Conservation (phyloP, 768 basidiomycete genomes). For the Exidia glandulosa region DNA sequence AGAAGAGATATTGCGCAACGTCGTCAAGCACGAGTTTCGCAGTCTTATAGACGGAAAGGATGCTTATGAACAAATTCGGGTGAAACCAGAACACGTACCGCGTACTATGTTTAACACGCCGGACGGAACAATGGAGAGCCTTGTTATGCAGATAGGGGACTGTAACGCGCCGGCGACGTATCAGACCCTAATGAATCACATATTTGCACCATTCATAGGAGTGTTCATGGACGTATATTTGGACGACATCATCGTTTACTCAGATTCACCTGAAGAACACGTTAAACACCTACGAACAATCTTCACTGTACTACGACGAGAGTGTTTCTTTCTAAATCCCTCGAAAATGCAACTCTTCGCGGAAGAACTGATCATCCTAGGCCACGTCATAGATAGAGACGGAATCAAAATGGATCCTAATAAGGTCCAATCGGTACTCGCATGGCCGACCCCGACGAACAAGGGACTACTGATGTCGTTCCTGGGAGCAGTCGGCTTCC, state of each 20-base stretch:
- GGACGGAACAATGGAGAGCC: slow-evolving; percentile 8
- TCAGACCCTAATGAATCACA: slow-evolving; percentile 6
- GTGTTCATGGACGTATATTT: slow-evolving; percentile 10
- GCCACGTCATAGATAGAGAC: slow-evolving; percentile 15
- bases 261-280: slow-evolving; percentile 6
- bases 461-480: slow-evolving; percentile 22
- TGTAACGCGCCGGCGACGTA: slow-evolving; percentile 9
- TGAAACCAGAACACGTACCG: slow-evolving; percentile 4
- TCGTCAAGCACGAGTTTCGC: not conserved
- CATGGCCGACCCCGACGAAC: slow-evolving; percentile 18
- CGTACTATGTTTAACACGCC: slow-evolving; percentile 5
- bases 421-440: slow-evolving; percentile 15
- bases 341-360: slow-evolving; percentile 4
- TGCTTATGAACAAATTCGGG: slow-evolving; percentile 12
- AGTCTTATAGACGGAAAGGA: slow-evolving; percentile 3
- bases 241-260: slow-evolving; percentile 9
- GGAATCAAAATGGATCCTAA: slow-evolving; percentile 19
- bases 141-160: slow-evolving; percentile 11
- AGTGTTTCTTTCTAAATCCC: slow-evolving; percentile 1
- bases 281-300: slow-evolving; percentile 1
- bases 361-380: slow-evolving; percentile 6
- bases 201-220: slow-evolving; percentile 7
- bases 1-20: slow-evolving; percentile 2
- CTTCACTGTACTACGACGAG: not conserved
- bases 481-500: slow-evolving; percentile 26